These are phyloP conservation scores for Pythium plurisporium DNA, from an alignment of 352 stramenopile genomes.

Conservation along the genomic window DNA sequence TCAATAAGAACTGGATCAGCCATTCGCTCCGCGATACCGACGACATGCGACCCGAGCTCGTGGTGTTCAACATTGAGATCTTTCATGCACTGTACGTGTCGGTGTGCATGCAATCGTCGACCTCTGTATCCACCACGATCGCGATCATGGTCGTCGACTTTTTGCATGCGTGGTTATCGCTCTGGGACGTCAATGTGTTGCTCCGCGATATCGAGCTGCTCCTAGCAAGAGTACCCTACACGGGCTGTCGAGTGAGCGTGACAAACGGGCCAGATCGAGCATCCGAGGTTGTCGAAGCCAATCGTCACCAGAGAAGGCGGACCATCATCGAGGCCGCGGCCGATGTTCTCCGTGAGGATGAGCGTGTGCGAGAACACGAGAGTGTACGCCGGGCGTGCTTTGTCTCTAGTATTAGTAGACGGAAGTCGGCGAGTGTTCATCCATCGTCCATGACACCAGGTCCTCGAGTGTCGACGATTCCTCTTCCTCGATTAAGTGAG, in stretches of 20 bases:
- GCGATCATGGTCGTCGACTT: conserved; percentile 7
- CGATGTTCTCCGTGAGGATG: background rate
- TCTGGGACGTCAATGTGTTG: background rate
- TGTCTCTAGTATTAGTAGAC: too few species aligned
- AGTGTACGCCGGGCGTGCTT: too few species aligned
- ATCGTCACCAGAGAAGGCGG: too few species aligned
- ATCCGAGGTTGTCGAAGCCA: too few species aligned
- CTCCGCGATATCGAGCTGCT: background rate
- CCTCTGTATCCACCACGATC: background rate
- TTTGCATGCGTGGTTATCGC: conserved; percentile 7
- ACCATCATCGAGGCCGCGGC: background rate
- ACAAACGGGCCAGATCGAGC: background rate
- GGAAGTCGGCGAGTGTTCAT: too few species aligned
- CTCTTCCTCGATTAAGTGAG: too few species aligned
- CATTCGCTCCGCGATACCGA: conserved; percentile 9
- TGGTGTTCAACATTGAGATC: conserved; percentile 19
- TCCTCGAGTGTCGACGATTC: too few species aligned
- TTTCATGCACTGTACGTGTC: conserved; percentile 9
- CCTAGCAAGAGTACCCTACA: background rate
- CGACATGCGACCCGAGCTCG: conserved; percentile 21
- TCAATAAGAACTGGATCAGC: conserved; percentile 34
- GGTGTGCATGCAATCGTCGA: conserved; percentile 11
- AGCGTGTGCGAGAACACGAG: too few species aligned
- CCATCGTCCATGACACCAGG: too few species aligned
- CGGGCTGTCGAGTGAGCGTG: background rate